Evolutionary conservation across 2,329 filamentous ascomycete species (phyloP), one percentile per base, ranked within the genome.

Genomic region (Diaporthe citriasiana): DNA sequence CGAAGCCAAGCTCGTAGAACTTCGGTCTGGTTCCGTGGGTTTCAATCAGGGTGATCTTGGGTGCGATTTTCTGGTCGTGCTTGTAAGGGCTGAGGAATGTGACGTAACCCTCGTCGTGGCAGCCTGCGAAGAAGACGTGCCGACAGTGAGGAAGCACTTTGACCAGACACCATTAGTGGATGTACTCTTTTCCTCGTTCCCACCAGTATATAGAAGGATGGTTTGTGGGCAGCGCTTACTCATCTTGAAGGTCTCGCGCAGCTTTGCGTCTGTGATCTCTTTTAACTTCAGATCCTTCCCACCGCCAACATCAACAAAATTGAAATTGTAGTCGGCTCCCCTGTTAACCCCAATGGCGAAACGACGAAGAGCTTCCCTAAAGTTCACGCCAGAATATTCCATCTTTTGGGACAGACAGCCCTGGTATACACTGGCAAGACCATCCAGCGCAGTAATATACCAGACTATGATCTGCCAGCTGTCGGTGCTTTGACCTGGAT

Each of bases 71-170:
- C 53, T 56, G 30, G 22, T 56, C n/a, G 22, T 56, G 53, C 27
- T 56, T 56, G 53, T 56, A 56, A 33, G 53, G 53, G 30, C 53
- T 56, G 30, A 56, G 53, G 53, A 56, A 56, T 4, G 53, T 56
- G 30, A 56, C 53, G 27, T 56, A 56, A 17, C 53, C 53, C 53
- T 56, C 53, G 8, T 56, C 53, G 27, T 56, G 53, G 53, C 53
- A 56, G 27, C 53, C 53, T 8, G 53, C 53, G 22, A 56, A 56
- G 27, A 56, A 56, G 53, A 56, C 53, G 12, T 56, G 53, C 7
- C 53, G 53, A 17, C 53, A 56, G 53, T 56, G 53, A 8, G 53
- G 53, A 22, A 56, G 53, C 53, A 56, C 53, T 35, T 19, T 22
- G 19, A 56, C 12, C 3, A 56, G 27, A 12, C 15, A 56, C 2